Percentiles rank a stretch among this genome's conserved stretches.
These are phyloP conservation scores for Arachis hypogaea DNA, from an alignment of 306 rosid genomes.

Conservation along the genomic window DNA sequence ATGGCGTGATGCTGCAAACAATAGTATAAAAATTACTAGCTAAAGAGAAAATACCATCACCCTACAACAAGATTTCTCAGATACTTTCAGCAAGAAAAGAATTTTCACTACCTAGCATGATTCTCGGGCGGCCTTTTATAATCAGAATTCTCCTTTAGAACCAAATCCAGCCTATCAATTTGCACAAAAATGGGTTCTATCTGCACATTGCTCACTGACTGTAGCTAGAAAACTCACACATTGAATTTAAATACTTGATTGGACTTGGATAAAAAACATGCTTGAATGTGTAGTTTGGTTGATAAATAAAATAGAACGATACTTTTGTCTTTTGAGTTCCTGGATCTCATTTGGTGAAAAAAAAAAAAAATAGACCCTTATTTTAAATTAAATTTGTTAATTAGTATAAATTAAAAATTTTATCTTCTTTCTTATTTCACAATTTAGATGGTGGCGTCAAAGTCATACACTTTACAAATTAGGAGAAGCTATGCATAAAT, in stretches of 20 bases:
- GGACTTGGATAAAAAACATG: no score
- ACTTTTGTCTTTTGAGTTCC: no score
- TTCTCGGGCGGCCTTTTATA: conserved; percentile 45
- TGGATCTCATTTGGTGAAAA: no score
- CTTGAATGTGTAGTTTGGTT: no score
- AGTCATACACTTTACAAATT: no score
- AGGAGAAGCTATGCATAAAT: no score
- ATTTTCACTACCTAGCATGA: conserved; percentile 56
- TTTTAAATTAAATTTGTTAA: no score
- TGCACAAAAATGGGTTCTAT: conserved; percentile 83
- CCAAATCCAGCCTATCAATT: conserved; percentile 86
- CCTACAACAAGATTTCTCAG: conserved; percentile 21
- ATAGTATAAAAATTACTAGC: conserved; percentile 23
- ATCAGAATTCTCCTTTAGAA: conserved; percentile 77
- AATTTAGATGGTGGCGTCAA: no score
- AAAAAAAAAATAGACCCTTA: no score
- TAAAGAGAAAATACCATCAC: conserved; percentile 29
- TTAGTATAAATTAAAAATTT: no score
- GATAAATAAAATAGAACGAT: no score
- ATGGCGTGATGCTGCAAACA: conserved; percentile 55
- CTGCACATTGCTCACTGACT: conserved; percentile 83
- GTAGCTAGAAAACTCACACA: conserved; percentile 60
- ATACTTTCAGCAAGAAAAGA: conserved; percentile 15
- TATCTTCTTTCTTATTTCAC: no score
- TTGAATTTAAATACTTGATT: neutral